These are phyloP conservation scores for Verticillium nubilum DNA, from an alignment of 2,329 filamentous ascomycete genomes.

Conservation along the genomic window DNA sequence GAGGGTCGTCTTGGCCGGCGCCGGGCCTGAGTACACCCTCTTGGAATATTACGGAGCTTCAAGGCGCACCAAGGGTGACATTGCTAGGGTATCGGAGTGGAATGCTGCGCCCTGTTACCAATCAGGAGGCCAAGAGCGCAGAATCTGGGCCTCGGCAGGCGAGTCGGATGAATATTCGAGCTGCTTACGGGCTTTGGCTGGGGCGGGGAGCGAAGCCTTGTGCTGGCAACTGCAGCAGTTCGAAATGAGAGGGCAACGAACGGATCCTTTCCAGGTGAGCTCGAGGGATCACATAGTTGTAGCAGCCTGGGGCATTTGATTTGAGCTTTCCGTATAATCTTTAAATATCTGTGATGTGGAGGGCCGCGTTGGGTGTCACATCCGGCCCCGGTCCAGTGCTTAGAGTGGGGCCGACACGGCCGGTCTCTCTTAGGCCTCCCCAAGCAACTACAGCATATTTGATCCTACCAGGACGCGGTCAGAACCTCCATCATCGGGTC, in stretches of 20 bases:
- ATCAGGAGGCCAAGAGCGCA: not conserved
- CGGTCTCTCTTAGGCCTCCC: not conserved
- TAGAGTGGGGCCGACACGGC: not conserved
- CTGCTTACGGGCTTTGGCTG: not conserved
- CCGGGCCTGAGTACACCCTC: not conserved
- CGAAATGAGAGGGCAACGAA: not conserved
- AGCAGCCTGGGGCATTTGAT: not conserved
- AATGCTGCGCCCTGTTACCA: not conserved
- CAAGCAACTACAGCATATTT: not conserved
- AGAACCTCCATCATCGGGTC: not conserved
- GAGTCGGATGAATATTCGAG: not conserved
- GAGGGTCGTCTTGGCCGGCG: not conserved
- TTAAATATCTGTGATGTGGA: too few species aligned
- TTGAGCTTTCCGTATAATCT: not conserved
- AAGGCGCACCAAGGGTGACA: not conserved
- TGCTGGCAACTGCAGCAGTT: not conserved
- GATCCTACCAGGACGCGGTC: not conserved
- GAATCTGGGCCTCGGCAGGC: not conserved
- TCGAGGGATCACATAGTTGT: not conserved
- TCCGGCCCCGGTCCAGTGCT: not conserved
- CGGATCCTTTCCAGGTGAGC: not conserved
- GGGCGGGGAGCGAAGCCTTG: not conserved
- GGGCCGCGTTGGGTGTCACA: not conserved
- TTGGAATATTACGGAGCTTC: not conserved
- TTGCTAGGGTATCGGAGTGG: not conserved